A percentile compares a stretch with the other conserved stretches of the same genome.
Evolutionary conservation across 306 rosid species (phyloP).

Genomic region (cucumber (Cucumis sativus)): Cucumber_9930_V3 NC_026661.2:18859501-18860000

Average conservation of each 20-base stretch:
- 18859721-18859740: conserved; percentile 59
- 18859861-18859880: neutral
- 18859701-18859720: neutral
- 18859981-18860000: neutral
- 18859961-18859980: neutral
- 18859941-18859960: neutral
- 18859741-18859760: conserved; percentile 66
- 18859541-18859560: neutral
- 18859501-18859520: neutral
- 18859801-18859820: conserved; percentile 84
- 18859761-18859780: conserved; percentile 73
- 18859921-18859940: neutral
- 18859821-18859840: conserved; percentile 91
- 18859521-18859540: neutral
- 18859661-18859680: neutral
- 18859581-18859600: neutral
- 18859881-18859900: neutral
- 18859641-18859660: neutral
- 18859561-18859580: neutral
- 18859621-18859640: neutral
- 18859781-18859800: conserved; percentile 75
- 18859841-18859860: conserved; percentile 42
- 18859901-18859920: neutral
- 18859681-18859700: neutral
- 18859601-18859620: neutral